phyloP scores from a whole-genome alignment of 2,329 filamentous ascomycete genomes.

The Mollisiaceae sp. region DNA sequence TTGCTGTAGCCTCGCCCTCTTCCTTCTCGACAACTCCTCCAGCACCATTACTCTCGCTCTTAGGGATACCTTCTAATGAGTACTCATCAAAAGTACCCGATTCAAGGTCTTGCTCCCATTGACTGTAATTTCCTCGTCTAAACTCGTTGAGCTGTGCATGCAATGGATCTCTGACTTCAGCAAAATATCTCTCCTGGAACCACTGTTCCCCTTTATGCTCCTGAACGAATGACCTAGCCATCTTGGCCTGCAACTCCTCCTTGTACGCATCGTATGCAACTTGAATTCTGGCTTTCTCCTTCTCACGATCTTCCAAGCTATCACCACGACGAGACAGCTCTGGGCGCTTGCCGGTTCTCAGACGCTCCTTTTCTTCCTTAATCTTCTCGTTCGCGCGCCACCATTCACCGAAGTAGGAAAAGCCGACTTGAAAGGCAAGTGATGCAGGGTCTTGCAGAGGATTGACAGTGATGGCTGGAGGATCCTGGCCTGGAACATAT shows the following conservation, averaged over 20 bases:
- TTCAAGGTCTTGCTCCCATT: slow-evolving; percentile 90
- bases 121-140: slow-evolving; percentile 76
- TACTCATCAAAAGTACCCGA: slow-evolving; percentile 91
- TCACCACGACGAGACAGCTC: slow-evolving; percentile 68
- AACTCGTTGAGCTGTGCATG: slow-evolving; percentile 79
- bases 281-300: slow-evolving; percentile 80
- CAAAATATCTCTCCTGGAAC: slow-evolving; percentile 94
- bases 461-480: slow-evolving; percentile 61
- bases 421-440: slow-evolving; percentile 80
- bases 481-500: slow-evolving; percentile 79
- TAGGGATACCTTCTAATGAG: slow-evolving; percentile 90
- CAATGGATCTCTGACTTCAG: slow-evolving; percentile 78
- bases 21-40: slow-evolving; percentile 91
- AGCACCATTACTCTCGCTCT: slow-evolving; percentile 86
- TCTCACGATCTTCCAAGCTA: slow-evolving; percentile 72
- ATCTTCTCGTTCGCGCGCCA: slow-evolving; percentile 83
- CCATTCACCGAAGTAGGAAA: slow-evolving; percentile 87
- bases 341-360: slow-evolving; percentile 70
- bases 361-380: slow-evolving; percentile 79
- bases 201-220: slow-evolving; percentile 96
- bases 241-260: slow-evolving; percentile 72
- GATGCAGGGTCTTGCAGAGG: slow-evolving; percentile 74
- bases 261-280: slow-evolving; percentile 70
- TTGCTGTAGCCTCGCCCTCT: slow-evolving; percentile 89
- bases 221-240: slow-evolving; percentile 88